Percentiles rank a stretch among this genome's conserved stretches.
Conservation (phyloP, 257 asterid genomes). For the Parsonsia alboflavescens region DNA sequence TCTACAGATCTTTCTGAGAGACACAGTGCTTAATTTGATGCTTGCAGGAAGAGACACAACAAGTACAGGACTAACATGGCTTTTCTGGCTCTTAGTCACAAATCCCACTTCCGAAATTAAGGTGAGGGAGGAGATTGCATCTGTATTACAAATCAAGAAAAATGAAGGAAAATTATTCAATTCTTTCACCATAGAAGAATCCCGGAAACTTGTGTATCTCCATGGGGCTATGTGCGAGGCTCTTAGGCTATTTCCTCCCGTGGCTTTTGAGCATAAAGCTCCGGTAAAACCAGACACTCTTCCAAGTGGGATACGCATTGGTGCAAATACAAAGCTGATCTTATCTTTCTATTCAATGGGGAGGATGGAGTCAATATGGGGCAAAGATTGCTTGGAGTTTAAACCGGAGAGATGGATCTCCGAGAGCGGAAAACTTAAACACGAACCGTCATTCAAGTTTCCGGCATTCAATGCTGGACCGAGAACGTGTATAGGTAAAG, state of each 20-base stretch:
- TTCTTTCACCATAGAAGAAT: neutral
- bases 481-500: slow-evolving; percentile 5
- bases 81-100: slow-evolving; percentile 4
- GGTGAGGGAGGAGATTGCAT: neutral
- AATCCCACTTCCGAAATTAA: neutral
- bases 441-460: slow-evolving; percentile 8
- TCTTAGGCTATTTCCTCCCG: slow-evolving; percentile 10
- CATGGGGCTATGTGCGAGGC: slow-evolving; percentile 8
- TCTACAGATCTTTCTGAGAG: neutral
- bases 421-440: neutral
- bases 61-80: slow-evolving; percentile 3
- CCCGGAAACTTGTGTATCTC: slow-evolving; percentile 6
- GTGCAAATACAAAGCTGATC: neutral
- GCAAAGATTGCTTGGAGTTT: slow-evolving; percentile 12
- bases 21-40: neutral
- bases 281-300: neutral
- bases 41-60: slow-evolving; percentile 10
- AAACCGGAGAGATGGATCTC: slow-evolving; percentile 9
- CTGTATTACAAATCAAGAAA: neutral
- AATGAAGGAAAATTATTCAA: neutral
- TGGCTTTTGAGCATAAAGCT: neutral
- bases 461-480: slow-evolving; percentile 10
- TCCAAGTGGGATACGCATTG: neutral
- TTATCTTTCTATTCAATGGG: slow-evolving; percentile 6
- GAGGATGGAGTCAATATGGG: slow-evolving; percentile 11